Evolutionary conservation across 441 rosid genomes (phyloP).

Genomic region (Sinapis alba): DNA sequence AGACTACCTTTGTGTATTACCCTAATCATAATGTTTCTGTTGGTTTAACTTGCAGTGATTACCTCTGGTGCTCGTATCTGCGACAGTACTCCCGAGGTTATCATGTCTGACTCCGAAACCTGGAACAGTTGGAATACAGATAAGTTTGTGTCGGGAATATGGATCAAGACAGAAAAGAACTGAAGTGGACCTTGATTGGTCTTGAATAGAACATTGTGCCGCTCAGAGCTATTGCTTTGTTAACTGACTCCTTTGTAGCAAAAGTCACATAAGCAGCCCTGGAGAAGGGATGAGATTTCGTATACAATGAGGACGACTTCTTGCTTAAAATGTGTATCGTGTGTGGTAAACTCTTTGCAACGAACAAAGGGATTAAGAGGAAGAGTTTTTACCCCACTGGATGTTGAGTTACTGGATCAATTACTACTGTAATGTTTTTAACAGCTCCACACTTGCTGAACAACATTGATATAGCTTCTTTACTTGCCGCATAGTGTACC

Average conservation of each 20-base stretch:
- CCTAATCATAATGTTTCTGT: neutral
- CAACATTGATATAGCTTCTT: constrained; percentile 41
- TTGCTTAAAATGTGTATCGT: constrained; percentile 2
- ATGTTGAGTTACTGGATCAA: constrained; percentile 35
- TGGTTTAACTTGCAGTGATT: neutral
- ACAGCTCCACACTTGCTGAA: constrained; percentile 45
- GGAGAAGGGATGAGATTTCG: neutral
- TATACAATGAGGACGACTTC: neutral
- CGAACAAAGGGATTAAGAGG: neutral
- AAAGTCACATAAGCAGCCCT: constrained; percentile 46
- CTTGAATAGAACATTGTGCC: constrained; percentile 41
- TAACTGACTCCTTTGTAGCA: constrained; percentile 39
- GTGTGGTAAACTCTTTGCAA: neutral
- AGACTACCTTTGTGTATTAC: neutral
- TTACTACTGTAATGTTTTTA: constrained; percentile 23
- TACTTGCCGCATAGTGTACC: constrained; percentile 46
- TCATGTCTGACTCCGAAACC: neutral
- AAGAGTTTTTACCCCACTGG: constrained; percentile 39
- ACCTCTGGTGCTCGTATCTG: neutral
- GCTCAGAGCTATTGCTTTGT: constrained; percentile 40
- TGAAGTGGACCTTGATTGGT: constrained; percentile 39
- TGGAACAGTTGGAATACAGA: neutral
- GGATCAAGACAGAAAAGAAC: constrained; percentile 3
- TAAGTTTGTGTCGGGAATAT: neutral
- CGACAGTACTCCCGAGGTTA: neutral